A percentile compares a stretch with the other conserved stretches of the same genome.
These are phyloP conservation scores for Pseudocercospora eumusae DNA, from an alignment of 2,329 filamentous ascomycete genomes.

Conservation along the genomic window DNA sequence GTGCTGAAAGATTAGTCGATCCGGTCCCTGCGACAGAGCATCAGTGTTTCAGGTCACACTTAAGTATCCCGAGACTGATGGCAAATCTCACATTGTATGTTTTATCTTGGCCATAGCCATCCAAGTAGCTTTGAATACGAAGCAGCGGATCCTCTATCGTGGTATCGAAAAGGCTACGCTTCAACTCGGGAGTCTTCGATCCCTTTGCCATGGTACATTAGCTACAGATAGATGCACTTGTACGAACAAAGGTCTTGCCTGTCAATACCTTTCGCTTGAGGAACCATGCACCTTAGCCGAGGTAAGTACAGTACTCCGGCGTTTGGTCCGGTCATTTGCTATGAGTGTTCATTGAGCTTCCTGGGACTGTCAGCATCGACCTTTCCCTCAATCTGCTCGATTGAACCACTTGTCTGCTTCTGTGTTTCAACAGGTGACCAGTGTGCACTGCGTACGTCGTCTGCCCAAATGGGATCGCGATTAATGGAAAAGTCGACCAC, in stretches of 20 bases:
- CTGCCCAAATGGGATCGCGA: not conserved
- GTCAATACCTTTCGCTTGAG: not conserved
- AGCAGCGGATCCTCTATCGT: conserved; percentile 18
- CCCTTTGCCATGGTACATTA: not conserved
- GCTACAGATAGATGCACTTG: not conserved
- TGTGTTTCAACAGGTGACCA: not conserved
- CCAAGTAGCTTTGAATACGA: conserved; percentile 18
- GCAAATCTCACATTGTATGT: conserved; percentile 1
- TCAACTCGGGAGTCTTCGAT: not conserved
- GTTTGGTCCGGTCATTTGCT: not conserved
- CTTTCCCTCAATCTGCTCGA: too few species aligned
- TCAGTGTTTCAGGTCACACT: not conserved
- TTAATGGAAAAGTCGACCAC: not conserved
- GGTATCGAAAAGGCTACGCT: conserved; percentile 13
- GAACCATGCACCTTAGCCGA: not conserved
- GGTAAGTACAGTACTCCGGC: not conserved
- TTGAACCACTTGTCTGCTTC: too few species aligned
- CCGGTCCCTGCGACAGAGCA: conserved; percentile 11
- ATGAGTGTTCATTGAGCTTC: not conserved
- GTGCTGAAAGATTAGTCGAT: conserved; percentile 16
- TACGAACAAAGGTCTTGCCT: not conserved
- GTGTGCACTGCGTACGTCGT: not conserved
- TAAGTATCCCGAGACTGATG: not conserved
- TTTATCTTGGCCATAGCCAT: conserved; percentile 15
- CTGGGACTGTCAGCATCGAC: too few species aligned